Evolutionary conservation across 2,329 filamentous ascomycete species (phyloP), one percentile per base, ranked within the genome.

Genomic region (Botryosphaeria dothidea): DNA sequence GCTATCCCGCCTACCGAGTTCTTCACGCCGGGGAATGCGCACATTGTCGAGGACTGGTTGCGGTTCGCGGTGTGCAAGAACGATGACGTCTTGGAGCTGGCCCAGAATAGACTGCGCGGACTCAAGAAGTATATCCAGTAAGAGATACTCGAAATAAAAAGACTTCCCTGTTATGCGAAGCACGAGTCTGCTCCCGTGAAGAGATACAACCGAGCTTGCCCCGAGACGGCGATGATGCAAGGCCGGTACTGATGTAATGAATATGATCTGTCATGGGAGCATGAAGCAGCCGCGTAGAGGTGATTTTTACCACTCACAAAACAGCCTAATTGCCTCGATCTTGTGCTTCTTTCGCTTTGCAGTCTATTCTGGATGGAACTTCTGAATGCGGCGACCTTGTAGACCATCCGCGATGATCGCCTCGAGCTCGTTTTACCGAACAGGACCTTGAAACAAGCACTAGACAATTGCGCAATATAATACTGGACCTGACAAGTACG

Each of bases 1-100:
- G 93, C 94, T 8, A 97, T 99, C 68, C 95, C 95, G 19, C 95
- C 95, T 0, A 97, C 93, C 0, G 95, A 99, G 78, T 99, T 99
- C 78, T 98, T 97, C 77, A 97, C 94, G 0, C 89, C 92, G 19
- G 81, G 79, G 48, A 97, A 97, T 73, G 88, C 91, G 29, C 88
- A 91, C 72, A 87, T 97, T 71, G 95, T 92, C 0, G 92, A 97
- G 82, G 90, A 98, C 72, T 99, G 96, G 81, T 84, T 99, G 73
- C 85, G 95, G 25, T 98, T 98, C 75, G 95, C 95, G 0, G 93
- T 99, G 1, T 99, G 95, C 82, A 99, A 99, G 83, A 87, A 94
- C 36, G 93, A 99, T 74, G 87, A 92, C 48, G 88, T 98, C 13
- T 72, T 84, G 9, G 82, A 84, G 71, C 77, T 75, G 57, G 82